These are phyloP conservation scores for Mucor circinelloides DNA, from an alignment of 371 early-diverging fungal species.

Conservation along the genomic window DNA sequence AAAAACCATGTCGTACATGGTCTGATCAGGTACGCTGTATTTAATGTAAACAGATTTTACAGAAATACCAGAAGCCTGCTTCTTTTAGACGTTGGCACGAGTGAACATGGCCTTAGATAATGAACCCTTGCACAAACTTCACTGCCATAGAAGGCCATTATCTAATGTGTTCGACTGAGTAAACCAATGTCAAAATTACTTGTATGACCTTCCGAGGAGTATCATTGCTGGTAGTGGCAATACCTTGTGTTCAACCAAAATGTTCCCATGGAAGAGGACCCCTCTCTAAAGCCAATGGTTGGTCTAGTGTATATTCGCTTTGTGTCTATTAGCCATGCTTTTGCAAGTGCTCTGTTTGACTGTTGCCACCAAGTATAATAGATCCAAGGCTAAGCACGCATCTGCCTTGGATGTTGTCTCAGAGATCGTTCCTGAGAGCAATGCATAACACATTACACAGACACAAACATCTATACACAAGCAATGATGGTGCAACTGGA, in stretches of 20 bases:
- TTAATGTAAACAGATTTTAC: background rate
- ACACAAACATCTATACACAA: background rate
- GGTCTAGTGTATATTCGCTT: background rate
- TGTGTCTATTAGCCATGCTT: too few species aligned
- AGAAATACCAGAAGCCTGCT: background rate
- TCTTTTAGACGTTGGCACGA: background rate
- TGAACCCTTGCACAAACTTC: background rate
- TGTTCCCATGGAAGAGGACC: background rate
- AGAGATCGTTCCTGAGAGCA: too few species aligned
- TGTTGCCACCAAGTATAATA: too few species aligned
- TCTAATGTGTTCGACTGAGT: background rate
- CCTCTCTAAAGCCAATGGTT: background rate
- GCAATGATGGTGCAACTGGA: background rate
- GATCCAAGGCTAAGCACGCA: too few species aligned
- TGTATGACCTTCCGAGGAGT: background rate
- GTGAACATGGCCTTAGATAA: background rate
- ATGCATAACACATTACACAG: background rate
- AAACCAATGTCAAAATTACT: background rate
- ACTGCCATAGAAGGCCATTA: background rate
- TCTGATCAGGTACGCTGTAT: background rate
- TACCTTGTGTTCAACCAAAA: background rate
- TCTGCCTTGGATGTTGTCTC: background rate
- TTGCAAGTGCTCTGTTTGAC: background rate
- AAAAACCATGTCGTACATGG: background rate
- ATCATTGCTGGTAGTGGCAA: background rate